Conservation (phyloP, 805 yeast species). For the Spathaspora sp. region DNA sequence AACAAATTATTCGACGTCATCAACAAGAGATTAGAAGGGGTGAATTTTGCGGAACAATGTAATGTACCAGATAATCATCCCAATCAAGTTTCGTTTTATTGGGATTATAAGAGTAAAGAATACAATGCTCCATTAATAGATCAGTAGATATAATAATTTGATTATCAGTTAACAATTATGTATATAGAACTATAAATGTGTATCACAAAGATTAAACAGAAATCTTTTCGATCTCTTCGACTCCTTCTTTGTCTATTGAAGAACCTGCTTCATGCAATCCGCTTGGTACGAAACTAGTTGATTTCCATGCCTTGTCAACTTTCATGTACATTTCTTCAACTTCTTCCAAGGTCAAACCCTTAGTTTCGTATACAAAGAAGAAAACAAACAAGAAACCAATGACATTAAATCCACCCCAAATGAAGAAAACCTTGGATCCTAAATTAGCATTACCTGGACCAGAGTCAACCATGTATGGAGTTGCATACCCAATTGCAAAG, state of each 20-base stretch:
- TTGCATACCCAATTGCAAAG: conserved; percentile 39
- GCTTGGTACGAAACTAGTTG: conserved; percentile 27
- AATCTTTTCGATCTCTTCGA: background rate
- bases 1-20: conserved; percentile 28
- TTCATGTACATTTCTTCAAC: conserved; percentile 36
- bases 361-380: conserved; percentile 35
- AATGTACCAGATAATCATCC: conserved; percentile 17
- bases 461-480: conserved; percentile 39
- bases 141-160: background rate
- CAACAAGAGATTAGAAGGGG: conserved; percentile 20
- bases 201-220: background rate
- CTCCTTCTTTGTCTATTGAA: background rate
- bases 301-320: conserved; percentile 32
- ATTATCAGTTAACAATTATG: too few relatives aligned
- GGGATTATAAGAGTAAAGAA: conserved; percentile 29
- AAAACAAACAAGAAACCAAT: conserved; percentile 31
- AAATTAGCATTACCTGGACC: conserved; percentile 37
- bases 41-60: conserved; percentile 25
- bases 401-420: conserved; percentile 41
- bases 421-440: conserved; percentile 38
- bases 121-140: conserved; percentile 6
- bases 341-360: conserved; percentile 40
- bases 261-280: conserved; percentile 5
- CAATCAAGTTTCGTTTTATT: conserved; percentile 31
- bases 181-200: too few relatives aligned